phyloP scores from a whole-genome alignment of 2,329 filamentous ascomycete species.

The Verruconis gallopava region DNA sequence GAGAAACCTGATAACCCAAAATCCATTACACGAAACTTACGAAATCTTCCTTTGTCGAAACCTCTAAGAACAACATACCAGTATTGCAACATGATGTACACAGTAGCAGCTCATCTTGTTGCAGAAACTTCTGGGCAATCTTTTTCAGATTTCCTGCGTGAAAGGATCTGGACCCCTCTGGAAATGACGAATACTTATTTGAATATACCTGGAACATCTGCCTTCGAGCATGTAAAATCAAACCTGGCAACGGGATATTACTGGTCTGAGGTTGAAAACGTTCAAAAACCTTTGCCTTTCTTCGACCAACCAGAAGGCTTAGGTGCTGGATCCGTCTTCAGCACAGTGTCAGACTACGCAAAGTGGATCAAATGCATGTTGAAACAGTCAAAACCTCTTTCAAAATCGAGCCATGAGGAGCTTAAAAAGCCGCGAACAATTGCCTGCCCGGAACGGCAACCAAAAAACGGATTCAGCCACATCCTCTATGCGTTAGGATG shows the following conservation, averaged over 20 bases:
- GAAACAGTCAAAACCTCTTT: slow-evolving; percentile 17
- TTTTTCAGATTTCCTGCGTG: slow-evolving; percentile 30
- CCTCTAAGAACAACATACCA: slow-evolving; percentile 34
- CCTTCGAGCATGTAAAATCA: not conserved
- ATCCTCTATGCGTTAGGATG: not conserved
- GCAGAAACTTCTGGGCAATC: slow-evolving; percentile 27
- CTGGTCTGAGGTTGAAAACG: not conserved
- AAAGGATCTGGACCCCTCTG: slow-evolving; percentile 12
- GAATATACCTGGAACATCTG: not conserved
- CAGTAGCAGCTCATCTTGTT: slow-evolving; percentile 32
- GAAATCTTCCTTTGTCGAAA: slow-evolving; percentile 31
- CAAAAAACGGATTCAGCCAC: not conserved
- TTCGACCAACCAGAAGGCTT: slow-evolving; percentile 24
- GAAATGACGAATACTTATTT: not conserved
- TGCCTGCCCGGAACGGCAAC: slow-evolving; percentile 11
- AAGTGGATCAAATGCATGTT: slow-evolving; percentile 21
- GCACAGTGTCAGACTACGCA: slow-evolving; percentile 20
- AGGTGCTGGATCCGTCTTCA: slow-evolving; percentile 33
- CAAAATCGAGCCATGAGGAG: slow-evolving; percentile 15
- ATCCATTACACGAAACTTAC: slow-evolving; percentile 31
- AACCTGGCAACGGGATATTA: not conserved
- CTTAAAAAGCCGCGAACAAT: slow-evolving; percentile 17
- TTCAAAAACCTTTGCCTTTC: slow-evolving; percentile 15
- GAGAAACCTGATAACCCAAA: slow-evolving; percentile 19
- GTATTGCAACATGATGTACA: slow-evolving; percentile 42